A percentile compares a stretch with the other conserved stretches of the same genome.
Evolutionary conservation across 2,329 filamentous ascomycete genomes (phyloP).

Genomic region (Aspergillus sp.): DNA sequence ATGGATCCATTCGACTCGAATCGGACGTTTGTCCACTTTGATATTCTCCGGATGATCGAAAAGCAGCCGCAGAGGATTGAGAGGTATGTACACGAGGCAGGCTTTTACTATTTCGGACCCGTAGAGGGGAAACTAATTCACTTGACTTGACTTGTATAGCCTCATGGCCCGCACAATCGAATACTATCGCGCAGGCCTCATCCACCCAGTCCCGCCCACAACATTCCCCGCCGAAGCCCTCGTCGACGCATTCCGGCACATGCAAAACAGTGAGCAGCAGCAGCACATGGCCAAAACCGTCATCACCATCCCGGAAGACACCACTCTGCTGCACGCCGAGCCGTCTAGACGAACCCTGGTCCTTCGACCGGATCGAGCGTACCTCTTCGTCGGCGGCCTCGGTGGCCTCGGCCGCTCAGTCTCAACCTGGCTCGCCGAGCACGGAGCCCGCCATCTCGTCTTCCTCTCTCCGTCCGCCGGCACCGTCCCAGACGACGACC

Average conservation of each 20-base stretch:
- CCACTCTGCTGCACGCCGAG: neutral
- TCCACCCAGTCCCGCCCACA: neutral
- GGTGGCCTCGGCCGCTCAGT: constrained; percentile 25
- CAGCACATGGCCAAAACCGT: constrained; percentile 47
- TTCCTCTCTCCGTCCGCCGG: constrained; percentile 18
- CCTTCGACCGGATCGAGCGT: constrained; percentile 30
- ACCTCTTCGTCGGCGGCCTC: constrained; percentile 24
- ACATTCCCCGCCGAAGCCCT: constrained; percentile 5
- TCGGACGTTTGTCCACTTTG: neutral
- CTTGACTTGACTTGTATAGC: neutral
- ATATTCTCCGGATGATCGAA: neutral
- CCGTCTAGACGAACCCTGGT: too few relatives aligned
- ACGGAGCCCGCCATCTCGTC: constrained; percentile 22
- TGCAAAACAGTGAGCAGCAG: constrained; percentile 32
- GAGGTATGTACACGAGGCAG: neutral
- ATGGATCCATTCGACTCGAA: neutral
- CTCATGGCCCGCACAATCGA: neutral
- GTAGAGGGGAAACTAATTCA: too few relatives aligned
- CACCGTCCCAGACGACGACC: neutral
- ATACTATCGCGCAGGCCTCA: neutral
- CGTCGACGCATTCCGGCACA: constrained; percentile 32
- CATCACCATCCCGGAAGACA: constrained; percentile 28
- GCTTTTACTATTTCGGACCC: too few relatives aligned
- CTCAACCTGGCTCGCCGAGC: constrained; percentile 19
- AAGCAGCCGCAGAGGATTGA: neutral